Evolutionary conservation across 495 filamentous ascomycete genomes (phyloP).

Genomic region (Daldinia decipiens): DNA sequence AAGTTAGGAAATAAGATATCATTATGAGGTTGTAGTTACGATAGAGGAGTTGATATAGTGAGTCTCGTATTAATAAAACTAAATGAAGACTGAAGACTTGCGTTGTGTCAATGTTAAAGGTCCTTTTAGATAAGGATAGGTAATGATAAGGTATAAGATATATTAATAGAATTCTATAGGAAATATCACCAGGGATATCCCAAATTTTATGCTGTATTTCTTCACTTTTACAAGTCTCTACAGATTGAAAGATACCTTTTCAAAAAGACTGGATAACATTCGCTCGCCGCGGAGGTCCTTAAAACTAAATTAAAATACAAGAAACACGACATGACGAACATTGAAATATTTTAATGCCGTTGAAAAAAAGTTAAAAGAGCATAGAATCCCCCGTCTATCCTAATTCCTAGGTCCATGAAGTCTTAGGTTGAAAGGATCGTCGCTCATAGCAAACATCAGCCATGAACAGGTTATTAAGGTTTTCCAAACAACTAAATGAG

Average conservation of each 20-base stretch:
- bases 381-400: background rate
- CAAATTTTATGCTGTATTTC: background rate
- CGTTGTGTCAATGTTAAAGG: too few species aligned
- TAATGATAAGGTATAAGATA: too few species aligned
- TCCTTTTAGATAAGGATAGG: too few species aligned
- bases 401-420: background rate
- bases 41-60: too few species aligned
- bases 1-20: too few species aligned
- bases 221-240: conserved; percentile 1
- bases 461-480: background rate
- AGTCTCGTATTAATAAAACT: too few species aligned
- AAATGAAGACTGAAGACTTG: too few species aligned
- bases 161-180: too few species aligned
- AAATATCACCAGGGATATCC: too few species aligned
- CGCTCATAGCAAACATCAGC: background rate
- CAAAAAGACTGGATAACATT: background rate
- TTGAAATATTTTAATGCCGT: background rate
- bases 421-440: background rate
- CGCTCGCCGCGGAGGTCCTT: background rate
- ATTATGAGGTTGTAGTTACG: too few species aligned
- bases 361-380: background rate
- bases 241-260: background rate
- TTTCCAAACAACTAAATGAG: background rate
- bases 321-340: background rate
- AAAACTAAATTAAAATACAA: background rate